Base-by-base conservation (phyloP, 2,329 filamentous ascomycete species). In the Beauveria australis region DNA sequence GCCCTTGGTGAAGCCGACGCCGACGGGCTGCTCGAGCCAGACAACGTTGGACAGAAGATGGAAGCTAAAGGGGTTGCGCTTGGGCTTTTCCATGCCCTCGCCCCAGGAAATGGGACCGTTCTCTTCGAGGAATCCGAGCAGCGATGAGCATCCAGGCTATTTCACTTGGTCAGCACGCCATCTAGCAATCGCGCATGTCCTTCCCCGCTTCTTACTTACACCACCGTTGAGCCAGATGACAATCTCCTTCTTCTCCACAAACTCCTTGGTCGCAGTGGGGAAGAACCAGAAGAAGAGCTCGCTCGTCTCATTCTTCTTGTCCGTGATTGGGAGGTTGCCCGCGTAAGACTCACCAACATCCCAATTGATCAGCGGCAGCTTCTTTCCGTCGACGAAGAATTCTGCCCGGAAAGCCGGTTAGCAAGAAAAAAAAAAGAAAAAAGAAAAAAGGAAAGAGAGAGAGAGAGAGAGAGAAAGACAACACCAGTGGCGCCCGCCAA, bases 61-160 rank as follows among this genome's bases (percentile, higher is more conserved):
- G 88, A 88, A 92, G n/a, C 82, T 81, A 75, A 87, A 92, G 0
- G 82, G 79, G 68, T 92, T 92, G 49, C 77, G 74, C 0, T 85
- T 78, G 0, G 89, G 88, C 19, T 79, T 78, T 60, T 79, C 81
- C 1, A 88, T 92, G 40, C 90, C 90, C 14, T 83, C 79, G 68
- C 88, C 82, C 87, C 87, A 90, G 5, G 81, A 61, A 67, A 91
- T 88, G 0, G 89, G 87, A 0, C 90, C 89, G 66, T 91, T 92
- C 66, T 93, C 89, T 55, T 90, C 88, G 10, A 93, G 71, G 1
- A 92, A 76, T 8, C 88, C 89, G 65, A 86, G 80, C 7, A 91
- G 78, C 1, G 85, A 89, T 37, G 77, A 79, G 66, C 80, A 84
- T 26, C 80, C 81, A n/a, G 81, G 81, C 78, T 81, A 26, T 16